A percentile compares a stretch with the other conserved stretches of the same genome.
These are phyloP conservation scores for Kandelia obovata DNA, from an alignment of 345 rosid species.

Conservation along the genomic window DNA sequence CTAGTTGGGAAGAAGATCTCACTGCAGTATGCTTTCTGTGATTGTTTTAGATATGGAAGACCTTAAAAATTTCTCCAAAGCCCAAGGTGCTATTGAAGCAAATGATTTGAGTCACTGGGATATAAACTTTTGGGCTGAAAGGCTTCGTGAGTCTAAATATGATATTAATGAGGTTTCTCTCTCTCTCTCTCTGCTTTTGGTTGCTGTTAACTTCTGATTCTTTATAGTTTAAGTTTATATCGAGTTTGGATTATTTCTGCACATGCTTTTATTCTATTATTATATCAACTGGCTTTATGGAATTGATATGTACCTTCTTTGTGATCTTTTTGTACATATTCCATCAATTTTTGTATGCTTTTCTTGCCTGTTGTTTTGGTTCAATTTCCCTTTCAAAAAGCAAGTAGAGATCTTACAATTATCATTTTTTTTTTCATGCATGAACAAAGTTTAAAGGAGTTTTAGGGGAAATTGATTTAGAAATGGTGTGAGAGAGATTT, in stretches of 20 bases:
- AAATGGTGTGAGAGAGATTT: neutral
- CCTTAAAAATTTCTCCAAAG: slow-evolving; percentile 63
- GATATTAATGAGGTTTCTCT: slow-evolving; percentile 73
- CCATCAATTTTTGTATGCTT: neutral
- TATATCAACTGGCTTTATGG: no score
- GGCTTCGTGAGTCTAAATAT: slow-evolving; percentile 91
- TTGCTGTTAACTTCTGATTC: neutral
- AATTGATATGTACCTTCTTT: no score
- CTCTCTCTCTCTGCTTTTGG: neutral
- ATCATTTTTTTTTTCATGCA: neutral
- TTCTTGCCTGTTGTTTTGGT: neutral
- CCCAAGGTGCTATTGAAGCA: slow-evolving; percentile 74
- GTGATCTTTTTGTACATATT: no score
- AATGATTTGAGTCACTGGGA: slow-evolving; percentile 78
- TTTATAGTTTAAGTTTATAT: neutral
- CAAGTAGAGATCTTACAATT: neutral
- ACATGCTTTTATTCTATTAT: no score
- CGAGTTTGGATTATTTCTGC: no score
- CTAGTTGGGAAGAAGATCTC: neutral
- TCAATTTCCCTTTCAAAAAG: no score
- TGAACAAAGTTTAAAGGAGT: neutral
- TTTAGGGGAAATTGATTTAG: neutral
- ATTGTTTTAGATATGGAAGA: slow-evolving; percentile 65
- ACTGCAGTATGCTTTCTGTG: slow-evolving; percentile 1
- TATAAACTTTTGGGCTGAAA: slow-evolving; percentile 83